Evolutionary conservation across 176 grass and related monocot genomes (phyloP).

Genomic region (Eragrostis nindensis): DNA sequence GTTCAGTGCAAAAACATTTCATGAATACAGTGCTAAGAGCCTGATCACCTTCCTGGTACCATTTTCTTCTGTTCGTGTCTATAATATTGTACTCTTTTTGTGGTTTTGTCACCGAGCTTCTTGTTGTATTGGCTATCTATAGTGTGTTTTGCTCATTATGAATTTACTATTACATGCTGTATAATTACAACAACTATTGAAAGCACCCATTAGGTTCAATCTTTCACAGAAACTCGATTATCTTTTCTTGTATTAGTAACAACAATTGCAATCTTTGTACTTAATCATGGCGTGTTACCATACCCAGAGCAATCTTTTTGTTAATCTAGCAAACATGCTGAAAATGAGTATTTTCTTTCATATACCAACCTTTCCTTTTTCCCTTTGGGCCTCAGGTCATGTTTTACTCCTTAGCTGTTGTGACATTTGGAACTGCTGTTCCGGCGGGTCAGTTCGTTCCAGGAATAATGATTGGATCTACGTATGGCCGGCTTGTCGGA

Average conservation of each 20-base stretch:
- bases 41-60: conserved; percentile 96
- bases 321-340: conserved; percentile 3
- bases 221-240: too few relatives aligned
- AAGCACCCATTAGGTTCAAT: neutral
- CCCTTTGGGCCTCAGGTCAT: conserved; percentile 65
- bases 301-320: neutral
- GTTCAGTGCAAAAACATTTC: conserved; percentile 99
- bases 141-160: neutral
- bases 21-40: conserved; percentile 97
- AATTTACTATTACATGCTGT: neutral
- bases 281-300: neutral
- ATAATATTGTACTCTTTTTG: neutral
- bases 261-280: conserved; percentile 21
- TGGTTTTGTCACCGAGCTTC: neutral
- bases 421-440: conserved; percentile 99
- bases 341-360: neutral
- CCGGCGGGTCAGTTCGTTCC: conserved; percentile 98
- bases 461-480: conserved; percentile 99
- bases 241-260: neutral
- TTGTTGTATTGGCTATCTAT: neutral
- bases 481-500: conserved; percentile 98
- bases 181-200: conserved; percentile 2
- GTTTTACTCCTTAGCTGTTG: conserved; percentile 94
- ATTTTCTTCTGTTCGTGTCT: conserved; percentile 20
- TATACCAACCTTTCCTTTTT: conserved; percentile 15